Conservation (phyloP, 2,329 filamentous ascomycete genomes). For the Sclerotiophoma versabilis region DNA sequence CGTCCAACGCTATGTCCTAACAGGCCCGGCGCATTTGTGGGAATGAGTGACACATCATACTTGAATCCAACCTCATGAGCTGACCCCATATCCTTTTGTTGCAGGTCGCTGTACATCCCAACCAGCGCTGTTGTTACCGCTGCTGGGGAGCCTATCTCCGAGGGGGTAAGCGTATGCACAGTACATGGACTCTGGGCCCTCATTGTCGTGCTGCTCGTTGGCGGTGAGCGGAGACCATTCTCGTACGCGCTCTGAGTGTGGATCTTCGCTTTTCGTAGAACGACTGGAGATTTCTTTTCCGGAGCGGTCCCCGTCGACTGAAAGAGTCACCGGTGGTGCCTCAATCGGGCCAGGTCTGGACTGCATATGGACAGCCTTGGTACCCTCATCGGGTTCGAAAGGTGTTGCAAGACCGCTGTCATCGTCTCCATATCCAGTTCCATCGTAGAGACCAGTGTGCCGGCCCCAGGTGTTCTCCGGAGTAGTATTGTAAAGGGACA, state of each 20-base stretch:
- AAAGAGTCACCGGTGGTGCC: not conserved
- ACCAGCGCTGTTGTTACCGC: not conserved
- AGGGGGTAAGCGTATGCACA: not conserved
- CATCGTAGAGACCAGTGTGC: slow-evolving; percentile 33
- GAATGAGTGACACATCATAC: slow-evolving; percentile 2
- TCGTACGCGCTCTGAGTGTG: not conserved
- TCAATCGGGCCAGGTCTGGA: not conserved
- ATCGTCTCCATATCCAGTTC: slow-evolving; percentile 33
- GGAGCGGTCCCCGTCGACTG: not conserved
- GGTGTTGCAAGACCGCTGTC: slow-evolving; percentile 2
- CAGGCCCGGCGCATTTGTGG: not conserved
- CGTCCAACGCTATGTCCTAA: not conserved
- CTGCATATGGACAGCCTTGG: not conserved
- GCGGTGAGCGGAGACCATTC: not conserved
- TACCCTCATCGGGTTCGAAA: slow-evolving; percentile 7
- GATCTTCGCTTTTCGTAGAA: not conserved
- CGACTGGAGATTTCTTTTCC: not conserved
- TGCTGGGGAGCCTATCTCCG: not conserved
- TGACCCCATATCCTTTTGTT: not conserved
- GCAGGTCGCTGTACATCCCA: not conserved
- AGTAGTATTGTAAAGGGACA: not conserved
- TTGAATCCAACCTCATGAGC: not conserved
- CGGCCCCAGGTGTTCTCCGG: slow-evolving; percentile 19
- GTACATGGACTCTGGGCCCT: slow-evolving; percentile 5
- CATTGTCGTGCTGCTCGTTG: not conserved